Conservation (phyloP, 495 filamentous ascomycete genomes). For the Apiosordaria backusii region DNA sequence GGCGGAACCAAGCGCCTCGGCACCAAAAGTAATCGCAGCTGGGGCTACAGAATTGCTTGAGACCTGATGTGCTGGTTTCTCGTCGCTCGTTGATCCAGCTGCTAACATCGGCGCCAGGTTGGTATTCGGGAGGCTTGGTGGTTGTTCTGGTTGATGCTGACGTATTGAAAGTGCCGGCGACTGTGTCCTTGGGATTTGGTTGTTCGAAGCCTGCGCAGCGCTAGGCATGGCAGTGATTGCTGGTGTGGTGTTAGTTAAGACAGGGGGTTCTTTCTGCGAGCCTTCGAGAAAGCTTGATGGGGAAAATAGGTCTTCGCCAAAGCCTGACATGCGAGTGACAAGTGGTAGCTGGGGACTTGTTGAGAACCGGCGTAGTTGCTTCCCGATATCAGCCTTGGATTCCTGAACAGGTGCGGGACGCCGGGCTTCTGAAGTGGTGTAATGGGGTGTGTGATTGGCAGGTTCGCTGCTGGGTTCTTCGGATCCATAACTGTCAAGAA, state of each 20-base stretch:
- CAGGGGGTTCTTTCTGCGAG: constrained; percentile 7
- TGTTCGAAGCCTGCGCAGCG: not conserved
- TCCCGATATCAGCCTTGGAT: constrained; percentile 18
- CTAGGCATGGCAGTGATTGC: not conserved
- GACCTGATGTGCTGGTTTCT: not conserved
- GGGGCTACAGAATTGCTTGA: not conserved
- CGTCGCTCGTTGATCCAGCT: not conserved
- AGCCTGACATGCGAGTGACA: constrained; percentile 61
- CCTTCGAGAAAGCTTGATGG: constrained; percentile 18
- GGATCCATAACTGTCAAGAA: constrained; percentile 27
- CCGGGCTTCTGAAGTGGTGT: not conserved
- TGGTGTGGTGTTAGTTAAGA: constrained; percentile 8
- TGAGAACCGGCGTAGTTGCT: constrained; percentile 40
- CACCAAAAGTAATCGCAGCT: not conserved
- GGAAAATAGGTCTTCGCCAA: constrained; percentile 51
- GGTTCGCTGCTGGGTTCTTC: constrained; percentile 15
- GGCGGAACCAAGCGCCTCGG: not conserved
- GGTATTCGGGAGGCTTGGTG: no score
- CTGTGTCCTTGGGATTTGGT: not conserved
- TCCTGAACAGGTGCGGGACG: constrained; percentile 51
- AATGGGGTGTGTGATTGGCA: not conserved
- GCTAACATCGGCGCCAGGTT: no score
- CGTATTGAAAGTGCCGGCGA: not conserved
- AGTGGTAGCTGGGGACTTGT: constrained; percentile 59
- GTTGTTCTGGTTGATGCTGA: not conserved